These are phyloP conservation scores for Tricholoma flavovirens DNA, from an alignment of 768 basidiomycete genomes.

Conservation along the genomic window DNA sequence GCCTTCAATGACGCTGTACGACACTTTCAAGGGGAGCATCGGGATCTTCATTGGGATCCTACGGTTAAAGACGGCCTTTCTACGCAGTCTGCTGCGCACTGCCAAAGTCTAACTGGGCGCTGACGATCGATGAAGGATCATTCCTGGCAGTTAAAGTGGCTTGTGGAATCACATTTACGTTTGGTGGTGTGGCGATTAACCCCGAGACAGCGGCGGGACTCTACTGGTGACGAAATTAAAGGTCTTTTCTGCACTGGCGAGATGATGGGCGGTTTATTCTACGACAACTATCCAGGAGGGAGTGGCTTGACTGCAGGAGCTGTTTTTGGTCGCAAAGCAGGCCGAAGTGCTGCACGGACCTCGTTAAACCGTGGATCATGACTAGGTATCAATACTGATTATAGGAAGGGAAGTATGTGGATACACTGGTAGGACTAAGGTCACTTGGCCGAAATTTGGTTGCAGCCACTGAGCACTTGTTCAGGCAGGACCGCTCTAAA, in stretches of 20 bases:
- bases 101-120: conserved; percentile 68
- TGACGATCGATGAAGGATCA: conserved; percentile 44
- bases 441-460: too few species aligned
- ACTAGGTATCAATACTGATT: too few species aligned
- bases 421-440: too few species aligned
- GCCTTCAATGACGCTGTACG: conserved; percentile 48
- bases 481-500: too few species aligned
- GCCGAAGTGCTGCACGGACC: conserved; percentile 35
- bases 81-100: conserved; percentile 37
- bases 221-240: conserved; percentile 34
- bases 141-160: conserved; percentile 64
- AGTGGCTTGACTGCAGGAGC: conserved; percentile 62
- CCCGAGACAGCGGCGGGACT: conserved; percentile 41
- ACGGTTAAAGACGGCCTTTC: conserved; percentile 57
- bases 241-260: conserved; percentile 66
- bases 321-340: conserved; percentile 59
- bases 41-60: conserved; percentile 47
- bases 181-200: conserved; percentile 61
- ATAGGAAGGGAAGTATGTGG: too few species aligned
- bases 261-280: conserved; percentile 62
- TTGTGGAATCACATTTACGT: conserved; percentile 71
- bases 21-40: conserved; percentile 29
- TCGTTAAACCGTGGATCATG: background rate
- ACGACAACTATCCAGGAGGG: conserved; percentile 64
- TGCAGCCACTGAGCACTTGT: too few species aligned